A percentile compares a stretch with the other conserved stretches of the same genome.
These are phyloP conservation scores for Linnemannia exigua DNA, from an alignment of 192 early-diverging fungal species.

Conservation along the genomic window DNA sequence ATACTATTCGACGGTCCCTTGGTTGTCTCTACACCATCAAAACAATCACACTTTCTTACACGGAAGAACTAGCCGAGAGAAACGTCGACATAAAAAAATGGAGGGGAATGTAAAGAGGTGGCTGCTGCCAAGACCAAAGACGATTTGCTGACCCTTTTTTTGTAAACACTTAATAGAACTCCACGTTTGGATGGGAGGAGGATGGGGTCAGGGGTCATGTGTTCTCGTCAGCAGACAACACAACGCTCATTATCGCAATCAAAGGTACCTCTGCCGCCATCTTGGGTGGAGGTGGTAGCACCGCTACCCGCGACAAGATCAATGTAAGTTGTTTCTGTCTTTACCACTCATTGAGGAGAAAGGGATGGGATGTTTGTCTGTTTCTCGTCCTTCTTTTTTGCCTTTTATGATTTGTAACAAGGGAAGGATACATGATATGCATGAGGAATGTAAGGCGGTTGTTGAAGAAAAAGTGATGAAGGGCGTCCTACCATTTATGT, in stretches of 20 bases:
- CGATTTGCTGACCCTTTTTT: conserved; percentile 2
- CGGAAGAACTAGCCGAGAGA: neutral
- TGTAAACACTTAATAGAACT: conserved; percentile 55
- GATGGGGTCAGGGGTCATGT: conserved; percentile 91
- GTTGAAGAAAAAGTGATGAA: neutral
- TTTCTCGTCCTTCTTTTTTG: neutral
- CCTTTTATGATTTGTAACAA: neutral
- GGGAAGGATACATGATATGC: neutral
- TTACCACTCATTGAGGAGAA: neutral
- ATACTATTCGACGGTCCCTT: too few species aligned
- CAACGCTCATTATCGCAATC: conserved; percentile 83
- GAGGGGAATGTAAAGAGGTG: neutral
- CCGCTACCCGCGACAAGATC: conserved; percentile 78
- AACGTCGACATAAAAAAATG: neutral
- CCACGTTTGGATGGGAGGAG: conserved; percentile 79
- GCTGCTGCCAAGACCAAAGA: neutral
- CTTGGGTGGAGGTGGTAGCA: conserved; percentile 75
- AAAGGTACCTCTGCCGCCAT: conserved; percentile 88
- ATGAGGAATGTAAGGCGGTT: neutral
- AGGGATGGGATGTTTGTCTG: neutral
- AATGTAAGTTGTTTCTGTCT: conserved; percentile 62
- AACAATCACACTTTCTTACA: neutral
- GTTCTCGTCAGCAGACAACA: conserved; percentile 77
- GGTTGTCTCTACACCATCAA: neutral
- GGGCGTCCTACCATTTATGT: neutral